A percentile compares a stretch with the other conserved stretches of the same genome.
Conservation (phyloP, 208 protist genomes). For the Leishmania braziliensis region DNA sequence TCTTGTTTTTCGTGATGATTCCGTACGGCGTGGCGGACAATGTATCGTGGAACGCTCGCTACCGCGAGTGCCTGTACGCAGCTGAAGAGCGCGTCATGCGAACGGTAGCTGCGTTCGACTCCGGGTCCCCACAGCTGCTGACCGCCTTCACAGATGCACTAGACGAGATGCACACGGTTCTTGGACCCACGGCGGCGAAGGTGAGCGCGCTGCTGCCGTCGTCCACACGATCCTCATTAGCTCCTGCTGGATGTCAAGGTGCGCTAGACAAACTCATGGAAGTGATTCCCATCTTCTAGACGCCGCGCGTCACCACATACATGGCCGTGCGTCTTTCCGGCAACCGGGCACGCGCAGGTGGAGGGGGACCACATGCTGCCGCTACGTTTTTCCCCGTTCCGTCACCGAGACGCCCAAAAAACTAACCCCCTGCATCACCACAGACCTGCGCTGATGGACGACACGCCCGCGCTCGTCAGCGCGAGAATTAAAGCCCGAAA, state of each 20-base stretch:
- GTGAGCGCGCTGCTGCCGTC: constrained; percentile 23
- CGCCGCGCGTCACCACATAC: not conserved
- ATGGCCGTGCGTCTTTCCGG: not conserved
- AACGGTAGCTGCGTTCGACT: constrained; percentile 23
- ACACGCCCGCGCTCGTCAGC: not conserved
- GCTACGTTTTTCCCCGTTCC: not conserved
- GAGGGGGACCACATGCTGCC: not conserved
- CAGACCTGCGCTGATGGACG: not conserved
- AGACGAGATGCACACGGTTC: constrained; percentile 18
- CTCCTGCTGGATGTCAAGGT: constrained; percentile 25
- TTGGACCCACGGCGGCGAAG: constrained; percentile 21
- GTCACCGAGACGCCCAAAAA: not conserved
- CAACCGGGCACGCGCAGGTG: not conserved
- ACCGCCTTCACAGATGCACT: constrained; percentile 17
- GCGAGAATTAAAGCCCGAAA: not conserved
- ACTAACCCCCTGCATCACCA: not conserved
- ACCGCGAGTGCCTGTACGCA: constrained; percentile 23
- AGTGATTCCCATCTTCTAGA: constrained; percentile 27
- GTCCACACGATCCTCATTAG: constrained; percentile 18
- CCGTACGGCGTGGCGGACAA: constrained; percentile 25
- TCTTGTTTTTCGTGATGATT: constrained; percentile 22
- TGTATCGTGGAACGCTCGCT: constrained; percentile 30
- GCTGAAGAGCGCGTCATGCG: constrained; percentile 28
- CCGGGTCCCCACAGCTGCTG: constrained; percentile 13
- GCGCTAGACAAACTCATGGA: constrained; percentile 28